Conservation (phyloP, 257 asterid species). For the Cinchona pubescens region DNA sequence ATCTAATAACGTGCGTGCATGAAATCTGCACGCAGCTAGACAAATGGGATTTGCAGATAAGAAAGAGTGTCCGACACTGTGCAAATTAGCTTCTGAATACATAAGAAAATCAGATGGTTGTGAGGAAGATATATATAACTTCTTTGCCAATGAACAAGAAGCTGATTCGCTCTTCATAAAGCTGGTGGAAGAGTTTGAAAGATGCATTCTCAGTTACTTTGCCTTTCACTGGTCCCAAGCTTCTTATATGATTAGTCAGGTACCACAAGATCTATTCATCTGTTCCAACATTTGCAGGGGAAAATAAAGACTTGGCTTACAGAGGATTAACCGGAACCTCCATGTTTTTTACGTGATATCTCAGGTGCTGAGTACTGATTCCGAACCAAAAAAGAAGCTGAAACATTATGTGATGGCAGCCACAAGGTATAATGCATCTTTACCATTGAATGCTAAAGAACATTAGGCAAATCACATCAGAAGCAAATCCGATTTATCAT, state of each 20-base stretch:
- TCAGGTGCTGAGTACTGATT: conserved; percentile 72
- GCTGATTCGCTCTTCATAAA: conserved; percentile 87
- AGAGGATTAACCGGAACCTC: not conserved
- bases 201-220: conserved; percentile 84
- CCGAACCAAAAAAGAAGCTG: conserved; percentile 78
- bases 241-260: conserved; percentile 79
- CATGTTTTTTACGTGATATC: not conserved
- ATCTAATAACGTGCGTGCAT: conserved; percentile 9
- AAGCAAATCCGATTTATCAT: not conserved
- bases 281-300: not conserved
- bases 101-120: conserved; percentile 71
- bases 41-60: conserved; percentile 81
- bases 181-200: conserved; percentile 83
- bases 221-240: conserved; percentile 92
- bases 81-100: conserved; percentile 83
- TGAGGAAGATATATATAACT: conserved; percentile 74
- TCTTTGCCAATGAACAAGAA: conserved; percentile 60
- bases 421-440: conserved; percentile 50
- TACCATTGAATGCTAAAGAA: not conserved
- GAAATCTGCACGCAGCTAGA: conserved; percentile 71
- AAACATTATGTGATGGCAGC: conserved; percentile 89
- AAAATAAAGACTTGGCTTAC: not conserved
- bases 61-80: conserved; percentile 67
- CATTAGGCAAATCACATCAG: not conserved
- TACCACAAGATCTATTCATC: conserved; percentile 10